Percentiles rank a stretch among this genome's conserved stretches.
Conservation (phyloP, 1,284 basidiomycete species). For the Blastosporella zonata region DNA sequence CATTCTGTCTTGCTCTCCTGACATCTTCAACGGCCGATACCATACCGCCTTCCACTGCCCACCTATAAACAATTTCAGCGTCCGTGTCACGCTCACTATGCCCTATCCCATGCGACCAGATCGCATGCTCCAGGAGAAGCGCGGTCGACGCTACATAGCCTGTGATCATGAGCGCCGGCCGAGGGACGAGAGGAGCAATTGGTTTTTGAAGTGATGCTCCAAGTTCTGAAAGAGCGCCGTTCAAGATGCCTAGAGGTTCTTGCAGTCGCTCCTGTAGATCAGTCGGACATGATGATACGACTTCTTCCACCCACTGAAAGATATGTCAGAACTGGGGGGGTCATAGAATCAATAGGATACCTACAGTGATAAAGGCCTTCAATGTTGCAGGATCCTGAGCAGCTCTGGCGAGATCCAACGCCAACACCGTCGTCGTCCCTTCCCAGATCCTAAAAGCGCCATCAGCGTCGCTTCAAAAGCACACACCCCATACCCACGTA, state of each 20-base stretch:
- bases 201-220: conserved; percentile 34
- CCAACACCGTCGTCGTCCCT: conserved; percentile 67
- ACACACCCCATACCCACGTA: conserved; percentile 19
- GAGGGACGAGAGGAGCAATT: conserved; percentile 45
- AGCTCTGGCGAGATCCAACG: conserved; percentile 63
- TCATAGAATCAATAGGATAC: conserved; percentile 4
- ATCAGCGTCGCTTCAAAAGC: conserved; percentile 2
- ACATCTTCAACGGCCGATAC: conserved; percentile 40
- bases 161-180: conserved; percentile 55
- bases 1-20: conserved; percentile 28
- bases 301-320: conserved; percentile 50
- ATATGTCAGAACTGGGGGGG: not conserved
- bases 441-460: conserved; percentile 70
- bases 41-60: conserved; percentile 54
- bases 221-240: conserved; percentile 36
- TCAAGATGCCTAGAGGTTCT: conserved; percentile 31
- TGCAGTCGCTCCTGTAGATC: conserved; percentile 27
- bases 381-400: conserved; percentile 34
- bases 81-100: conserved; percentile 39
- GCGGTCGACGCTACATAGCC: conserved; percentile 49
- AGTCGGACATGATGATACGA: conserved; percentile 41
- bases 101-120: conserved; percentile 46
- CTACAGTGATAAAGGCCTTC: conserved; percentile 30
- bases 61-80: conserved; percentile 52
- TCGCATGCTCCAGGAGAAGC: conserved; percentile 63